Evolutionary conservation across 139 green algal genomes (phyloP), one percentile per base, ranked within the genome.

Genomic region (Coccomyxa sp.): DNA sequence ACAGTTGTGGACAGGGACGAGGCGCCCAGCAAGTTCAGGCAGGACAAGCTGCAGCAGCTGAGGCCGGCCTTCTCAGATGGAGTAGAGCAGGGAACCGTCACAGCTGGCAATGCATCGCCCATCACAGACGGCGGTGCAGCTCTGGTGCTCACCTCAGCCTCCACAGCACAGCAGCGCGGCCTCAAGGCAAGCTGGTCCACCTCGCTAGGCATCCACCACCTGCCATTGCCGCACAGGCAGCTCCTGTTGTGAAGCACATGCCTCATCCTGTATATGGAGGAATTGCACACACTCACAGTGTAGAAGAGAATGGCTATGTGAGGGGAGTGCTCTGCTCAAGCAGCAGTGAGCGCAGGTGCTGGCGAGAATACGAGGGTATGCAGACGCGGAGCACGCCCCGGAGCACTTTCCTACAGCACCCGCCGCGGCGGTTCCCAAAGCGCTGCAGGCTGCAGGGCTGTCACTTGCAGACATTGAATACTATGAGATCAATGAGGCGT

Each of bases 401-500:
- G 82, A 90, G 35, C 86, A 89, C 74, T 98, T 97, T 80, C 88
- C 93, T 10, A 97, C 91, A 4, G 82, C 93, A 8, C 94, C 94
- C 10, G 82, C 94, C 22, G 58, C 93, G 10, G 94, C 90, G 8
- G 82, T 93, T 0, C 89, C 88, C 1, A 87, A 87, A 78, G 93
- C 93, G 16, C 74, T 97, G 40, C 79, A 76, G 22, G 76, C 78
- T 34, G 85, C 87, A 16, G 82, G 84, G 18, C 39, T 94, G 31
- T 4, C 35, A 0, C 33, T 80, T 50, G 18, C 68, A 0, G 82
- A 93, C 16, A 81, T 95, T 0, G 86, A 93, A 44, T 88, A 76
- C 69, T 93, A 70, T 36, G 84, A 92, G 86, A 90, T 98, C 81
- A 98, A 98, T 78, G 93, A 98, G 83, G 95, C 95, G 14, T 98